These are phyloP conservation scores for Crithidia bombi DNA, from an alignment of 208 protist species.

Conservation along the genomic window DNA sequence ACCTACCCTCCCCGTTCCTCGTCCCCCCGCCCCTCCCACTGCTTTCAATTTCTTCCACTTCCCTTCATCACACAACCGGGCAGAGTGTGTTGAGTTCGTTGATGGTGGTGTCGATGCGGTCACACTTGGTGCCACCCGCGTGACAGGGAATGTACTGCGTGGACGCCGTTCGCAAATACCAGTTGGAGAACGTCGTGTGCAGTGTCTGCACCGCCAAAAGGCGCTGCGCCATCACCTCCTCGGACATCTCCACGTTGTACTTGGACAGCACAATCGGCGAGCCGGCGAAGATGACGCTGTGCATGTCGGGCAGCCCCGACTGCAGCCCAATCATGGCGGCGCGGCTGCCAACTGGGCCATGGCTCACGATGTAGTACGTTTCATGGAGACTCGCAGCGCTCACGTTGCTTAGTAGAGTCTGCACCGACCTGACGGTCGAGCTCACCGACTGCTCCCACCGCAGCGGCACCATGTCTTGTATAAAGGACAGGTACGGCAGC, in stretches of 20 bases:
- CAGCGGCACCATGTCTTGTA: slow-evolving; percentile 45
- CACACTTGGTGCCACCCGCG: slow-evolving; percentile 27
- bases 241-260: slow-evolving; percentile 3
- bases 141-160: slow-evolving; percentile 54
- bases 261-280: slow-evolving; percentile 24
- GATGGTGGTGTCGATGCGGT: slow-evolving; percentile 45
- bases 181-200: slow-evolving; percentile 32
- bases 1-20: slow-evolving; percentile 3
- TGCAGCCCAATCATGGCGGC: slow-evolving; percentile 34
- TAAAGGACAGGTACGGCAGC: slow-evolving; percentile 47
- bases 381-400: neutral
- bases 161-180: slow-evolving; percentile 40
- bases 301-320: slow-evolving; percentile 8
- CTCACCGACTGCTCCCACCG: slow-evolving; percentile 39
- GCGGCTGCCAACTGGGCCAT: slow-evolving; percentile 29
- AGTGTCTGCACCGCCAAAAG: slow-evolving; percentile 42
- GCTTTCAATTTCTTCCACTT: neutral
- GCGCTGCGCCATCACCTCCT: slow-evolving; percentile 15
- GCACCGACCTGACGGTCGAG: neutral
- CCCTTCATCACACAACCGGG: neutral
- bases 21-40: no score
- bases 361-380: slow-evolving; percentile 39
- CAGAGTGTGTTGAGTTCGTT: slow-evolving; percentile 33
- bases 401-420: neutral
- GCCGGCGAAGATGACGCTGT: slow-evolving; percentile 42